These are phyloP conservation scores for Neostapfia colusana DNA, from an alignment of 176 grass and related monocot species.

Conservation along the genomic window DNA sequence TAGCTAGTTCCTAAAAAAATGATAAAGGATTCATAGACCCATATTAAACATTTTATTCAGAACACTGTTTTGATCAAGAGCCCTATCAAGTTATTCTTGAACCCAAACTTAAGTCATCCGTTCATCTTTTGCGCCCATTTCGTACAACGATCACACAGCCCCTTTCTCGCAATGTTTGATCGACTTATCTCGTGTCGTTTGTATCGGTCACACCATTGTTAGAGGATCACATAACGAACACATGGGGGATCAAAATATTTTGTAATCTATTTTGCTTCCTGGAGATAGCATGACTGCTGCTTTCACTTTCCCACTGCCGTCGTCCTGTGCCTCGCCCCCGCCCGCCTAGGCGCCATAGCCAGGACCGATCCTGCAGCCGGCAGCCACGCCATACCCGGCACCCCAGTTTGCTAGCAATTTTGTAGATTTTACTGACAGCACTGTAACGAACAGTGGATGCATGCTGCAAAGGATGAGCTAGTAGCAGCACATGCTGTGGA, in stretches of 20 bases:
- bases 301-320: too few species aligned
- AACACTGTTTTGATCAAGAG: slow-evolving; percentile 23
- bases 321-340: too few species aligned
- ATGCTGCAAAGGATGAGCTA: too few species aligned
- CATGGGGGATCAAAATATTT: too few species aligned
- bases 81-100: neutral
- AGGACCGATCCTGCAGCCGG: too few species aligned
- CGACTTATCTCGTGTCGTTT: neutral
- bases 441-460: too few species aligned
- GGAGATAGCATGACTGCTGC: slow-evolving; percentile 32
- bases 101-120: slow-evolving; percentile 26
- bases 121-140: slow-evolving; percentile 26
- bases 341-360: too few species aligned
- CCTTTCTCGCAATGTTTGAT: slow-evolving; percentile 33
- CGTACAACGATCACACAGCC: slow-evolving; percentile 13
- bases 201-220: slow-evolving; percentile 33
- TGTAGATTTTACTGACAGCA: too few species aligned
- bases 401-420: too few species aligned
- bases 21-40: neutral
- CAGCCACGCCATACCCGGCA: too few species aligned
- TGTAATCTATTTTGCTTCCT: neutral
- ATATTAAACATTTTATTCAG: neutral
- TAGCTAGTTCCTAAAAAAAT: neutral
- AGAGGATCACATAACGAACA: slow-evolving; percentile 49
- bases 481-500: too few species aligned